phyloP scores from a whole-genome alignment of 805 yeast species.

The Diddensiella transvaalensis region DNA sequence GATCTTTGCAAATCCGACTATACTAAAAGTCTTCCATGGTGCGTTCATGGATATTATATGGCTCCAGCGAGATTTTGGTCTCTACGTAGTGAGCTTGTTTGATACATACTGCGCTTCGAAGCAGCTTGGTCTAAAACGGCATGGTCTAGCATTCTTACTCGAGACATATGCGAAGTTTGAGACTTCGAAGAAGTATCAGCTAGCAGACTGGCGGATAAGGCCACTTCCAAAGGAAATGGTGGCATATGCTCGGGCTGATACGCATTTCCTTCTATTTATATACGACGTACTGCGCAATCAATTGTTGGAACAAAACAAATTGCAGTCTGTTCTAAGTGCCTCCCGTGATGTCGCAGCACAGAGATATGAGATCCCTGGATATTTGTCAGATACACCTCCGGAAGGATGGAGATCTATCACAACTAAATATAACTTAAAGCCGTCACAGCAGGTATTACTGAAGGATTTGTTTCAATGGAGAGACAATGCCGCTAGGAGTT shows the following conservation, averaged over 20 bases:
- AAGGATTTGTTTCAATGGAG: constrained; percentile 76
- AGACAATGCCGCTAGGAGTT: constrained; percentile 64
- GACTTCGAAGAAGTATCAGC: constrained; percentile 90
- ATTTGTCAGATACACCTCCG: constrained; percentile 35
- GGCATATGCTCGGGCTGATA: constrained; percentile 90
- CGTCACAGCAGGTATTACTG: constrained; percentile 50
- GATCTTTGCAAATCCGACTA: constrained; percentile 75
- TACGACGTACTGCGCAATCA: constrained; percentile 68
- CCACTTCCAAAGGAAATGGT: constrained; percentile 75
- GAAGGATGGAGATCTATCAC: constrained; percentile 69
- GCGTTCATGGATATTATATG: constrained; percentile 95
- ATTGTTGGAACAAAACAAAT: constrained; percentile 48
- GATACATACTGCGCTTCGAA: constrained; percentile 91
- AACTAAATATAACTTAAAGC: constrained; percentile 60
- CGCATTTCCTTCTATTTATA: constrained; percentile 82
- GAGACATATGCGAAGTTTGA: constrained; percentile 77
- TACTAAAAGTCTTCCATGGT: constrained; percentile 90
- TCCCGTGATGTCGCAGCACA: constrained; percentile 77
- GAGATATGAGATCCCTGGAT: constrained; percentile 77
- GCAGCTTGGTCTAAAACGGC: constrained; percentile 72
- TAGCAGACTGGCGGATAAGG: constrained; percentile 94
- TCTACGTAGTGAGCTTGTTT: constrained; percentile 82
- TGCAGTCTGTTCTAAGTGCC: constrained; percentile 53
- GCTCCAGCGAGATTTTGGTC: constrained; percentile 93
- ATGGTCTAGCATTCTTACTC: constrained; percentile 78